Evolutionary conservation across 1,284 basidiomycete species (phyloP), one percentile per base, ranked within the genome.

Genomic region (Inonotus hispidus): DNA sequence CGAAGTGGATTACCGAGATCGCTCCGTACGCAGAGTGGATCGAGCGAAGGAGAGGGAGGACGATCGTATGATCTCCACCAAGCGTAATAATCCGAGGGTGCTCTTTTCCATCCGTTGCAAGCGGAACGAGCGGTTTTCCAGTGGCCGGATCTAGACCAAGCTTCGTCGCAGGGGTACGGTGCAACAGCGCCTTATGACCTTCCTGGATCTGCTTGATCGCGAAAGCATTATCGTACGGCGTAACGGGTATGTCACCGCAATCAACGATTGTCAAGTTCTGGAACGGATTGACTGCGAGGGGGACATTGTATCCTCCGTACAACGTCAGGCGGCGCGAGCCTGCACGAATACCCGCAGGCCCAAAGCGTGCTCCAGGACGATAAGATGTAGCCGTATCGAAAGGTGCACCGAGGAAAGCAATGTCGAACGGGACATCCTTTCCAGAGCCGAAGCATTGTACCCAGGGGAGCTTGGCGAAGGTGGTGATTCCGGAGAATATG

Each of bases 61-160:
- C 87, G 62, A 91, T 88, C 2, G 88, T 89, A 67, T 91, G 88
- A 68, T 92, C 89, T 11, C 89, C 89, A 37, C 90, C 89, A 23
- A 92, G 80, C 19, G 87, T 88, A 65, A 90, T 79, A 59, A 90
- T 73, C 46, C 87, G 77, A 11, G 87, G 87, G 66, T 89, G 87
- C 58, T 79, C 74, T 66, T 82, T 85, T 14, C 83, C 86, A 60
- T 90, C 87, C 10, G 73, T 64, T 56, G 83, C 79, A 61, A 87
- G 73, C 41, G 82, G 80, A 11, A 75, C 70, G 39, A 88, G 79
- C 35, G 77, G 73, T 65, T 80, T 67, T 3, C 85, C 85, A 19
- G 83, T 85, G 53, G 78, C 58, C 0, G 81, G 73, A 66, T 87
- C 83, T 63, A 84, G 84, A 2, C 82, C 83, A 39, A 87, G 76